These are phyloP conservation scores for Leucosporidium yakuticum DNA, from an alignment of 768 basidiomycete species.

Conservation along the genomic window DNA sequence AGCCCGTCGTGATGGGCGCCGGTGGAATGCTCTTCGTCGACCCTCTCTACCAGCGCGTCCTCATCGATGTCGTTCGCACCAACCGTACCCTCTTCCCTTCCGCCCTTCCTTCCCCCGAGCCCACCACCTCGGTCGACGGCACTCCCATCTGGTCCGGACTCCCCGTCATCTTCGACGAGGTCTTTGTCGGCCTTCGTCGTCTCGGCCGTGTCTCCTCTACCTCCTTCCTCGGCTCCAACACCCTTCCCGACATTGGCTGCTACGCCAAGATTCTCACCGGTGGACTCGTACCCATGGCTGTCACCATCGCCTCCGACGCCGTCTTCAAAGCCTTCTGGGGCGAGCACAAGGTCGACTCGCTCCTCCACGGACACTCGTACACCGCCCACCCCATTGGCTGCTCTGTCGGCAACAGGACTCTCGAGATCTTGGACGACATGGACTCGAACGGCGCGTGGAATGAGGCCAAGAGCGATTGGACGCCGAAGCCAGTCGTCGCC, in stretches of 20 bases:
- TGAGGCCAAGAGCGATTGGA: slow-evolving; percentile 60
- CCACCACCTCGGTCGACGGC: slow-evolving; percentile 1
- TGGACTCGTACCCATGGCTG: slow-evolving; percentile 77
- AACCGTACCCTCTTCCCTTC: slow-evolving; percentile 43
- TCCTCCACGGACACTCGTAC: slow-evolving; percentile 92
- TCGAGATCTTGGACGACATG: slow-evolving; percentile 59
- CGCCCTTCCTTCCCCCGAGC: slow-evolving; percentile 10
- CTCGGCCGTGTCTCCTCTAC: slow-evolving; percentile 63
- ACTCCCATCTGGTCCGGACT: slow-evolving; percentile 58
- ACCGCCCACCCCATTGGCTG: slow-evolving; percentile 92
- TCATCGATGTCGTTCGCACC: slow-evolving; percentile 71
- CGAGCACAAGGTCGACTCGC: slow-evolving; percentile 68
- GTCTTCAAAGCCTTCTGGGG: slow-evolving; percentile 77
- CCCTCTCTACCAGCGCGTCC: slow-evolving; percentile 83
- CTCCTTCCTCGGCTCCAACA: slow-evolving; percentile 54
- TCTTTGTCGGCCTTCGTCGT: slow-evolving; percentile 87
- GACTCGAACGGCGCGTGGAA: slow-evolving; percentile 51
- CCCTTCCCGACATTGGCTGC: slow-evolving; percentile 78
- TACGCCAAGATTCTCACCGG: slow-evolving; percentile 92
- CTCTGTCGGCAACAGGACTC: slow-evolving; percentile 75
- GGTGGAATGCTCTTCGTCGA: slow-evolving; percentile 98
- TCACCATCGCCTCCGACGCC: slow-evolving; percentile 71
- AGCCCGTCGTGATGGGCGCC: slow-evolving; percentile 88
- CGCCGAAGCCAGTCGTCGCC: slow-evolving; percentile 3
- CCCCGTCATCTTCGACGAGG: slow-evolving; percentile 92